Evolutionary conservation across 306 rosid genomes (phyloP).

Genomic region (Vigna angularis): DNA sequence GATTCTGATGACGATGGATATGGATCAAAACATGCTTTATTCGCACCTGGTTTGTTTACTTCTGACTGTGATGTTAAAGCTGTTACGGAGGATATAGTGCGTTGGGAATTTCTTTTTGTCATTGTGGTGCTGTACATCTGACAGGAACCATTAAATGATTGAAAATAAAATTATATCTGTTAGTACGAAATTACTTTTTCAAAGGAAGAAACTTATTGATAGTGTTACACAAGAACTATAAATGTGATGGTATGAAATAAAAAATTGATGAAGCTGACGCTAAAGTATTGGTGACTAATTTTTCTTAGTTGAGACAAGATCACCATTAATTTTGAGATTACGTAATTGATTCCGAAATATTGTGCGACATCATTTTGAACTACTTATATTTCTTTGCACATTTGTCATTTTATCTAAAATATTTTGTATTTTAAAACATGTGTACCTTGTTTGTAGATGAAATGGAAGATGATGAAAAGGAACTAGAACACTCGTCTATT

Average conservation of each 20-base stretch:
- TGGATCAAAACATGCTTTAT: conserved; percentile 59
- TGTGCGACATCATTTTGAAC: conserved; percentile 12
- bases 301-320: conserved; percentile 37
- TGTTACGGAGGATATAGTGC: conserved; percentile 75
- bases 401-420: conserved; percentile 24
- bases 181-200: not conserved
- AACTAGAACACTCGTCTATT: conserved; percentile 86
- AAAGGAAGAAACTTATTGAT: not conserved
- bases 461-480: conserved; percentile 77
- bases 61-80: conserved; percentile 67
- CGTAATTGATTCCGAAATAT: conserved; percentile 22
- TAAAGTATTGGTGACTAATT: conserved; percentile 8
- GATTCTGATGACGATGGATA: conserved; percentile 74
- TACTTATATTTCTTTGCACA: not conserved
- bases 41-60: conserved; percentile 58
- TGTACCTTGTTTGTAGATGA: conserved; percentile 58
- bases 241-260: not conserved
- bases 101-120: not conserved
- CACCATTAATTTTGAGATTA: conserved; percentile 21
- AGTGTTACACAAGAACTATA: not conserved
- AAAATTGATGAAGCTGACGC: not conserved
- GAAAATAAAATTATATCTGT: not conserved
- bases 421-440: not conserved
- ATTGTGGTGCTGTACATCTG: not conserved
- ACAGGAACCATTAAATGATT: not conserved